Base-by-base conservation (phyloP, 345 rosid species). In the Hevea brasiliensis region DNA sequence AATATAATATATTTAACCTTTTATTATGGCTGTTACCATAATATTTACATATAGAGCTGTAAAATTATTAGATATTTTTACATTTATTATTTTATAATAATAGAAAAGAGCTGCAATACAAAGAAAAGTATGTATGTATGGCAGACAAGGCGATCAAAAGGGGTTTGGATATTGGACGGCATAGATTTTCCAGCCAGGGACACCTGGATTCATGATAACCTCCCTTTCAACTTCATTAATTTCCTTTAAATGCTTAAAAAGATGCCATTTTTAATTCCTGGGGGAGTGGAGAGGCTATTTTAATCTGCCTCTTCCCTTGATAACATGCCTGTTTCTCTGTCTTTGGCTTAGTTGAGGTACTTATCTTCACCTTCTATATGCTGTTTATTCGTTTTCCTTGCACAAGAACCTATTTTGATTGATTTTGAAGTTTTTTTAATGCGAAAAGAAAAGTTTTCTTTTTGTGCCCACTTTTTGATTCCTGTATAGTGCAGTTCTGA, bases 291-390 rank as follows among this genome's bases (percentile, higher is more conserved):
- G 3, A n/a, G 21, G 14, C 56, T 18, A 13, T 17, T n/a, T n/a
- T n/a, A n/a, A n/a, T n/a, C 45, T 45, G 2, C 23, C 60, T 41
- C 26, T 23, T 8, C 32, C 3, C 14, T 20, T n/a, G 23, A 37
- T 32, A 14, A 41, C 2, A 1, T 4, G 4, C 9, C 26, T 59
- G 7, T 1, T 26, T 68, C 21, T 71, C 3, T 66, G 40, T 50
- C 32, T 26, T 0, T 42, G 45, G 41, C 18, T 3, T 27, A 1
- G 50, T 15, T 32, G 66, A 35, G 82, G 79, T 80, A 67, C 72
- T 59, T 54, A 6, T 32, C 72, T 61, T 51, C 55, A 17, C 21
- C 32, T 15, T 41, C 26, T 11, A 4, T 42, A 21, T 21, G 14
- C 3, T 48, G 4, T 24, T 64, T 9, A 26, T 35, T 50, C 7